Percentiles rank a stretch among this genome's conserved stretches.
These are phyloP conservation scores for Orbilia blumenaviensis DNA, from an alignment of 2,329 filamentous ascomycete genomes.

Conservation along the genomic window DNA sequence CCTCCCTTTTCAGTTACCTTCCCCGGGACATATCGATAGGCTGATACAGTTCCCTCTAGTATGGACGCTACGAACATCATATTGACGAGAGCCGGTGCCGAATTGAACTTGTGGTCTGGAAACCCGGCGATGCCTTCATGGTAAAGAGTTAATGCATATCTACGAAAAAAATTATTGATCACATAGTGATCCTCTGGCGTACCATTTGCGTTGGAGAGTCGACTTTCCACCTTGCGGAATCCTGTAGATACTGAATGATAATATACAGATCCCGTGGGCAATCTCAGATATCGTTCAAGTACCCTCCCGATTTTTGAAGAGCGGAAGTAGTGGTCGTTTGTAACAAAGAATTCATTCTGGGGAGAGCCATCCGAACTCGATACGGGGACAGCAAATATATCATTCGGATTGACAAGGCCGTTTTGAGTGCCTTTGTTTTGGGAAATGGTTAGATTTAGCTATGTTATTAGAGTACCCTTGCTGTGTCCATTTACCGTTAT, in stretches of 20 bases:
- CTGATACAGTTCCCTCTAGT: conserved; percentile 21
- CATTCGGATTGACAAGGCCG: conserved; percentile 37
- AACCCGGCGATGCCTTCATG: conserved; percentile 37
- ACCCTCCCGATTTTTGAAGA: conserved; percentile 6
- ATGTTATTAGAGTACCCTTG: background rate
- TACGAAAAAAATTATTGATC: too few species aligned
- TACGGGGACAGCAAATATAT: conserved; percentile 34
- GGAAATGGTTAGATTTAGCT: background rate
- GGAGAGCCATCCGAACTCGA: background rate
- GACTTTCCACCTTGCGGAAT: background rate
- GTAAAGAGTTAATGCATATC: too few species aligned
- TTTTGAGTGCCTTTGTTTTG: background rate
- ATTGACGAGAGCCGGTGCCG: background rate
- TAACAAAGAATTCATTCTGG: conserved; percentile 35
- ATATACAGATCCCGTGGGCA: conserved; percentile 33
- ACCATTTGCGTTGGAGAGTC: conserved; percentile 37
- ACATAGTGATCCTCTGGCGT: too few species aligned
- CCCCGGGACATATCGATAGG: conserved; percentile 24
- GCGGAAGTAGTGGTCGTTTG: conserved; percentile 44
- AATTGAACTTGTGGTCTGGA: background rate
- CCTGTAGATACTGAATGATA: conserved; percentile 34
- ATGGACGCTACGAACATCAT: conserved; percentile 33
- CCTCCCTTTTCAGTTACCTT: conserved; percentile 4
- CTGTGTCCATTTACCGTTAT: background rate
- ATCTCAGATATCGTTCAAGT: conserved; percentile 27